A percentile compares a stretch with the other conserved stretches of the same genome.
phyloP scores from a whole-genome alignment of 768 basidiomycete species.

The Cyclocybe aegerita region DNA sequence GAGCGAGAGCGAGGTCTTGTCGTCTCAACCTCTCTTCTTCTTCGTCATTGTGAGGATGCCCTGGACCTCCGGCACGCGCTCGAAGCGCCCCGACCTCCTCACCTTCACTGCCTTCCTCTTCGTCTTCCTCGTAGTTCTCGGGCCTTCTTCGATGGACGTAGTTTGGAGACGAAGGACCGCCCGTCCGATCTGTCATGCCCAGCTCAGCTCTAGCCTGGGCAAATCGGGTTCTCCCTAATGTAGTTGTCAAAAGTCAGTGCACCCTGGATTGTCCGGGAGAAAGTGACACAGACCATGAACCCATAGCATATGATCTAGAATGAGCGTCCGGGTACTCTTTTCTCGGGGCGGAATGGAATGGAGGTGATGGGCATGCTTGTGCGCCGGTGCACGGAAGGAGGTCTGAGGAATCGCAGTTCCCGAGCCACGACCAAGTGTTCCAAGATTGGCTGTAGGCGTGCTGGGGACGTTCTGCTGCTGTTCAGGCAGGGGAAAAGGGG shows the following conservation, averaged over 20 bases:
- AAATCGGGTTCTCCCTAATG: conserved; percentile 65
- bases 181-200: conserved; percentile 81
- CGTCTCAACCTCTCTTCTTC: conserved; percentile 55
- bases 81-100: conserved; percentile 55
- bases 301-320: conserved; percentile 88
- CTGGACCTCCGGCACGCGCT: conserved; percentile 45
- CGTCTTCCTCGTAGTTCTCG: conserved; percentile 77
- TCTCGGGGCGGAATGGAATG: conserved; percentile 86
- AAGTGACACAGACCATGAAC: conserved; percentile 50
- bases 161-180: conserved; percentile 59
- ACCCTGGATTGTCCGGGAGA: background rate
- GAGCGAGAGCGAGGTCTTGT: conserved; percentile 65
- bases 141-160: conserved; percentile 66
- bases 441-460: conserved; percentile 10
- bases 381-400: conserved; percentile 70
- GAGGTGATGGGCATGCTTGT: conserved; percentile 85
- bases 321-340: conserved; percentile 86
- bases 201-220: conserved; percentile 84
- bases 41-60: conserved; percentile 49
- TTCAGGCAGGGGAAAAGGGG: conserved; percentile 1
- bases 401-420: conserved; percentile 17
- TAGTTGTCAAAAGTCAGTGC: background rate
- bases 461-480: conserved; percentile 12
- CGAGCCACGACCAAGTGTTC: conserved; percentile 11
- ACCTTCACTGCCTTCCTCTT: conserved; percentile 63